A percentile compares a stretch with the other conserved stretches of the same genome.
These are phyloP conservation scores for Raffaelea ambrosiae DNA, from an alignment of 2,329 filamentous ascomycete genomes.

Conservation along the genomic window DNA sequence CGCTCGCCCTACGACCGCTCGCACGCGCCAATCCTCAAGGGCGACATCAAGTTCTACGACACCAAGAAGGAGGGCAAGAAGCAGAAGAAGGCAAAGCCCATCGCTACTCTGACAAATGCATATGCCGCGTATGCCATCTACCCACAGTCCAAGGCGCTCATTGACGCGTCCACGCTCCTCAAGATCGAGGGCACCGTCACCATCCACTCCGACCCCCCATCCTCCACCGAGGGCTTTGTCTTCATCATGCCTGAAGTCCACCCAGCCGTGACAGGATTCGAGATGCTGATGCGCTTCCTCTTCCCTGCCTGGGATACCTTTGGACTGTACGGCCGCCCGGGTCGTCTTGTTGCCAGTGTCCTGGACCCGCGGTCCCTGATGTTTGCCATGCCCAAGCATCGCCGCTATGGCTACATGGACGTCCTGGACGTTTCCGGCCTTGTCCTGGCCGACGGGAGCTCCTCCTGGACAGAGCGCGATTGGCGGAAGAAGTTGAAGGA, in stretches of 20 bases:
- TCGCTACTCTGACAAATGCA: conserved; percentile 84
- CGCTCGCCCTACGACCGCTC: conserved; percentile 75
- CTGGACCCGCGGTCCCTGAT: conserved; percentile 84
- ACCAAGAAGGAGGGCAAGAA: conserved; percentile 66
- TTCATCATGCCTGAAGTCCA: conserved; percentile 96
- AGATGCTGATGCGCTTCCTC: conserved; percentile 87
- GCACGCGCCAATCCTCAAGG: conserved; percentile 60
- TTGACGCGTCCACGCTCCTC: conserved; percentile 87
- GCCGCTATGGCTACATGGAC: conserved; percentile 84
- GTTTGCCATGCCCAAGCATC: conserved; percentile 93
- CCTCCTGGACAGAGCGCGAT: conserved; percentile 72
- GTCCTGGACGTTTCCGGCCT: conserved; percentile 74
- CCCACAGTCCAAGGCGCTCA: conserved; percentile 84
- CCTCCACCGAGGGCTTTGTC: conserved; percentile 82
- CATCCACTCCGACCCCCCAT: conserved; percentile 71
- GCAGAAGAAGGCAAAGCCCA: conserved; percentile 82
- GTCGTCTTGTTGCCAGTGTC: conserved; percentile 76
- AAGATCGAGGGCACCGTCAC: conserved; percentile 90
- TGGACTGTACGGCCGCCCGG: conserved; percentile 80
- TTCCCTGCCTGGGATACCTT: conserved; percentile 95
- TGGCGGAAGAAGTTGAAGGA: conserved; percentile 90
- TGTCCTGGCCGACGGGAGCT: conserved; percentile 69
- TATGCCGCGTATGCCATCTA: conserved; percentile 95
- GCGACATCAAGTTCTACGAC: conserved; percentile 92
- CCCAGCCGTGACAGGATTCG: conserved; percentile 86